Evolutionary conservation across 805 yeast genomes (phyloP).

Genomic region (Candida wancherniae): DNA sequence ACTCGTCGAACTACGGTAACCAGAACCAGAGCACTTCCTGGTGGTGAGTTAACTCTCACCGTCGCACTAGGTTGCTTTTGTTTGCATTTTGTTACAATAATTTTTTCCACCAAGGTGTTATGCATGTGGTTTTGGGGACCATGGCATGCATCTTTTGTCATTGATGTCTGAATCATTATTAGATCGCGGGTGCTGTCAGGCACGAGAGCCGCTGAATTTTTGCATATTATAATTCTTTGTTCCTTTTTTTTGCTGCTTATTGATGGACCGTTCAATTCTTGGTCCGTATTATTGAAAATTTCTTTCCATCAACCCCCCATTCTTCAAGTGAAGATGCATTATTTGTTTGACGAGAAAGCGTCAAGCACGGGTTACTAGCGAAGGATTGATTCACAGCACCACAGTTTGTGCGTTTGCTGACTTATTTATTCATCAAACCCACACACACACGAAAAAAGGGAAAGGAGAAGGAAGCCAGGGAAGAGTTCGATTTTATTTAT

Average conservation of each 20-base stretch:
- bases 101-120: conserved; percentile 12
- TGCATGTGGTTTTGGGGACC: conserved; percentile 3
- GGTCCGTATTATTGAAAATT: conserved; percentile 12
- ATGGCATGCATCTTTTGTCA: conserved; percentile 1
- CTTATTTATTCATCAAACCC: too few species aligned
- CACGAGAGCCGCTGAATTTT: conserved; percentile 14
- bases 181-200: conserved; percentile 15
- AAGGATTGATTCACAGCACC: too few species aligned
- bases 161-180: conserved; percentile 14
- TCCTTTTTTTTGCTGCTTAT: conserved; percentile 16
- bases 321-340: too few species aligned
- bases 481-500: conserved; percentile 14
- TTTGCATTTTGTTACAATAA: conserved; percentile 16
- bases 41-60: conserved; percentile 29
- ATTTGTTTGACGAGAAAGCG: too few species aligned
- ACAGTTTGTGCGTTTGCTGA: too few species aligned
- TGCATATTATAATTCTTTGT: conserved; percentile 16
- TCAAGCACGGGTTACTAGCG: too few species aligned
- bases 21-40: conserved; percentile 34
- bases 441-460: conserved; percentile 13
- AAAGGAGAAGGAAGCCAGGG: conserved; percentile 13
- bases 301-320: too few species aligned
- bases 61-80: conserved; percentile 7
- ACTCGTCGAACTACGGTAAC: conserved; percentile 31
- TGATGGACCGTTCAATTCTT: conserved; percentile 14